phyloP scores from a whole-genome alignment of 371 early-diverging fungal species.

The Mucor mucedo region DNA sequence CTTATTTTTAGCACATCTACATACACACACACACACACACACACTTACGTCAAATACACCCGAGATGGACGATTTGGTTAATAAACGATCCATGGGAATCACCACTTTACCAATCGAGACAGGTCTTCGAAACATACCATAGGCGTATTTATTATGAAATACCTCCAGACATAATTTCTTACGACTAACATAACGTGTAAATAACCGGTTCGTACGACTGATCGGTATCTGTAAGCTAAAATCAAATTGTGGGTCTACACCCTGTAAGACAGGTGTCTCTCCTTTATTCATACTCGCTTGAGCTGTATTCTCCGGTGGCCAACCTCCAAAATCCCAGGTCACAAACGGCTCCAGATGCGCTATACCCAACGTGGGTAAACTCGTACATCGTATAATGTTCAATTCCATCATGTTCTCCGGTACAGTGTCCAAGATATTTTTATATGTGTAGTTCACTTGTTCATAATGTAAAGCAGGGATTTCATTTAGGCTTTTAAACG shows the following conservation, averaged over 20 bases:
- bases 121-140: constrained; percentile 63
- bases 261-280: constrained; percentile 60
- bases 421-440: constrained; percentile 61
- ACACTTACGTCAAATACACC: constrained; percentile 67
- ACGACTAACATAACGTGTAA: constrained; percentile 69
- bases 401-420: constrained; percentile 72
- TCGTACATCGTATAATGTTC: constrained; percentile 58
- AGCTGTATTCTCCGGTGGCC: constrained; percentile 70
- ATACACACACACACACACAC: background rate
- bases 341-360: constrained; percentile 70
- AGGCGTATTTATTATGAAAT: constrained; percentile 64
- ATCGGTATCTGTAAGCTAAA: constrained; percentile 64
- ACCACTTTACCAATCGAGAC: constrained; percentile 67
- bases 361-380: constrained; percentile 61
- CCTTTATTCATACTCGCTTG: constrained; percentile 68
- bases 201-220: constrained; percentile 63
- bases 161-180: constrained; percentile 74
- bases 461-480: constrained; percentile 66
- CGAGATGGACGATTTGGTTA: constrained; percentile 69
- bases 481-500: constrained; percentile 44
- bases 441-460: constrained; percentile 64
- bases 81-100: constrained; percentile 61
- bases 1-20: background rate
- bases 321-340: constrained; percentile 72
- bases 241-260: constrained; percentile 62